Evolutionary conservation across 1,284 basidiomycete genomes (phyloP).

Genomic region (Boletus sp.): DNA sequence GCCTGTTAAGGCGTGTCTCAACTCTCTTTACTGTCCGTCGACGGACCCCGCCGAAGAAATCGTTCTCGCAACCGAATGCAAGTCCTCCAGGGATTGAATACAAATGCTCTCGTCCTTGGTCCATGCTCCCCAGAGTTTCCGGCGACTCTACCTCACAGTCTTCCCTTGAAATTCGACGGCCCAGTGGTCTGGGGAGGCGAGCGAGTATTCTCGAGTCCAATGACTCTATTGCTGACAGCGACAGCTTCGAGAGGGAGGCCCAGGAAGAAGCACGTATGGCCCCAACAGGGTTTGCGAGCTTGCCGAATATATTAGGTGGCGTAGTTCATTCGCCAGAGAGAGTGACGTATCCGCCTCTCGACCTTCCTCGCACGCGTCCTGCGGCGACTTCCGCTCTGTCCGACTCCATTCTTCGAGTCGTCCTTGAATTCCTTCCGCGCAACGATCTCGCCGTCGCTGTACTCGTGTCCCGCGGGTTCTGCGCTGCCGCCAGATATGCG

Average conservation of each 20-base stretch:
- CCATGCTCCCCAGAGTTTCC: constrained; percentile 23
- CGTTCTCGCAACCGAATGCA: constrained; percentile 1
- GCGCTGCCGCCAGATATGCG: constrained; percentile 18
- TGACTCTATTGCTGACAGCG: constrained; percentile 13
- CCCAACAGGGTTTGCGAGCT: constrained; percentile 9
- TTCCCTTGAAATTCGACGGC: constrained; percentile 33
- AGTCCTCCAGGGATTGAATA: constrained; percentile 19
- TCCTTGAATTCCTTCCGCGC: constrained; percentile 23
- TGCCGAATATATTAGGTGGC: constrained; percentile 23
- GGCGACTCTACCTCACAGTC: constrained; percentile 20
- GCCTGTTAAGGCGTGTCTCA: constrained; percentile 27
- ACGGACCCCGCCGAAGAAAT: constrained; percentile 19
- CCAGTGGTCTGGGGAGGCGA: constrained; percentile 31
- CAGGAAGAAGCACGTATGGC: background rate
- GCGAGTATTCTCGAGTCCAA: constrained; percentile 26
- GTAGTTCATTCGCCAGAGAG: constrained; percentile 1
- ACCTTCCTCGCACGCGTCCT: background rate
- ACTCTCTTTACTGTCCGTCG: constrained; percentile 27
- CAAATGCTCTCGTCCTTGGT: constrained; percentile 11
- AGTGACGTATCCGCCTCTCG: background rate
- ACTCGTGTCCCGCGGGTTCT: constrained; percentile 22
- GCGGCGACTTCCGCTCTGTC: constrained; percentile 16
- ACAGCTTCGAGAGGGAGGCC: constrained; percentile 5
- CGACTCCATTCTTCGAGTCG: constrained; percentile 16
- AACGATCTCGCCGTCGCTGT: constrained; percentile 21